Conservation (phyloP, 495 filamentous ascomycete genomes). For the Platismatia glauca region DNA sequence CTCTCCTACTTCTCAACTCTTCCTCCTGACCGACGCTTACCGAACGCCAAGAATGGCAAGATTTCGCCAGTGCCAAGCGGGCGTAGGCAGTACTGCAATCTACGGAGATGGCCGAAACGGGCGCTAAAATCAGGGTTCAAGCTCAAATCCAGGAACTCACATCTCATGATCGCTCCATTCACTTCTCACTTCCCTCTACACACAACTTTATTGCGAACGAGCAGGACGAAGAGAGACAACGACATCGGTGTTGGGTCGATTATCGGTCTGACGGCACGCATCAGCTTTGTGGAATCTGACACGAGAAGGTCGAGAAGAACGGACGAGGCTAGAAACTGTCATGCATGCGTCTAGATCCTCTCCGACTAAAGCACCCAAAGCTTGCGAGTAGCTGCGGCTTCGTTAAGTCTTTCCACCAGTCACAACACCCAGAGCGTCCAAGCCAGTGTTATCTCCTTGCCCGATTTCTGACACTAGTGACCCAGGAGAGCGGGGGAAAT, state of each 20-base stretch:
- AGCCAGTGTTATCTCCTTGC: neutral
- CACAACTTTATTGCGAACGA: too few relatives aligned
- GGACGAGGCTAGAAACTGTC: neutral
- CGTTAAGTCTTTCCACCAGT: neutral
- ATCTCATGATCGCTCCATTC: neutral
- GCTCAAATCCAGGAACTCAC: neutral
- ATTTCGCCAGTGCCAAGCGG: neutral
- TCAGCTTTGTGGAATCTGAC: neutral
- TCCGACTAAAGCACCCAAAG: too few relatives aligned
- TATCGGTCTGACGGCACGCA: neutral
- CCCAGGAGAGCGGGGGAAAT: neutral
- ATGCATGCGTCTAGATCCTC: neutral
- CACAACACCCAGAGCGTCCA: neutral
- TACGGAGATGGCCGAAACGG: slow-evolving; percentile 11
- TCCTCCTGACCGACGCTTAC: neutral
- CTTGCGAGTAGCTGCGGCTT: neutral
- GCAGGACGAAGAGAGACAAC: neutral
- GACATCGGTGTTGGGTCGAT: neutral
- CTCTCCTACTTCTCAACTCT: neutral
- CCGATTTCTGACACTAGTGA: neutral
- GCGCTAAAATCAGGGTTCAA: neutral
- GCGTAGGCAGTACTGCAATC: too few relatives aligned
- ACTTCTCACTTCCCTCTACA: neutral
- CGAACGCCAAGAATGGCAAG: slow-evolving; percentile 1
- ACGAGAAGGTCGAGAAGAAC: neutral